A percentile compares a stretch with the other conserved stretches of the same genome.
These are phyloP conservation scores for Cercospora sp. DNA, from an alignment of 2,329 filamentous ascomycete genomes.

Conservation along the genomic window DNA sequence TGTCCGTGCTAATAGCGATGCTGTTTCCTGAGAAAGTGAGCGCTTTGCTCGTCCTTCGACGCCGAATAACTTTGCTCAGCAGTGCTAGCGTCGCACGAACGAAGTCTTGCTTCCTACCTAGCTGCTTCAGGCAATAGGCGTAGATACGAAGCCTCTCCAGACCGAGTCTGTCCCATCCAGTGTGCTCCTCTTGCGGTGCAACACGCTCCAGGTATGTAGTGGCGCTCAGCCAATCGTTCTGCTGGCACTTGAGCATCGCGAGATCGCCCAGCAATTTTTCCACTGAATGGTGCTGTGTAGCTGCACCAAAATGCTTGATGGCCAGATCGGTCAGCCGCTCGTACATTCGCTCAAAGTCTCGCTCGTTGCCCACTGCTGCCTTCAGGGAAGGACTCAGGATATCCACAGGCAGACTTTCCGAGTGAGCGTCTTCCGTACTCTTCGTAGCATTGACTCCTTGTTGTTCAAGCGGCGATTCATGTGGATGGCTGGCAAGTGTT, in stretches of 20 bases:
- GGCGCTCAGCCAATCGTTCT: conserved; percentile 73
- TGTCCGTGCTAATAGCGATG: conserved; percentile 36
- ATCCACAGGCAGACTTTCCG: not conserved
- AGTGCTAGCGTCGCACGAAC: conserved; percentile 73
- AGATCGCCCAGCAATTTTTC: conserved; percentile 80
- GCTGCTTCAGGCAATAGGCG: conserved; percentile 73
- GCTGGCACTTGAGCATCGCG: conserved; percentile 70
- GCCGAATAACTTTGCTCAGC: conserved; percentile 62
- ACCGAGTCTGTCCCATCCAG: conserved; percentile 77
- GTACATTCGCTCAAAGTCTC: conserved; percentile 44
- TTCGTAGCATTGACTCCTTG: conserved; percentile 37
- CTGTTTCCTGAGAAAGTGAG: not conserved
- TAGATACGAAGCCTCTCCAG: conserved; percentile 84
- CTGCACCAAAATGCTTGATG: conserved; percentile 77
- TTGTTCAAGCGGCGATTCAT: conserved; percentile 40
- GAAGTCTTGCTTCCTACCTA: conserved; percentile 76
- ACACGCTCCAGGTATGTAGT: conserved; percentile 76
- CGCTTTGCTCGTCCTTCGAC: conserved; percentile 41
- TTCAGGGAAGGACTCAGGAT: conserved; percentile 33
- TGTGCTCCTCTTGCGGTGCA: conserved; percentile 74
- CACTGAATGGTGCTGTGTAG: conserved; percentile 74
- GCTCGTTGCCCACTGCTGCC: conserved; percentile 40
- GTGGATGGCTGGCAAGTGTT: conserved; percentile 45
- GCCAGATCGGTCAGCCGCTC: conserved; percentile 77
- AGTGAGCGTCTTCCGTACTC: not conserved